phyloP scores from a whole-genome alignment of 768 basidiomycete species.

The Chiua virens region DNA sequence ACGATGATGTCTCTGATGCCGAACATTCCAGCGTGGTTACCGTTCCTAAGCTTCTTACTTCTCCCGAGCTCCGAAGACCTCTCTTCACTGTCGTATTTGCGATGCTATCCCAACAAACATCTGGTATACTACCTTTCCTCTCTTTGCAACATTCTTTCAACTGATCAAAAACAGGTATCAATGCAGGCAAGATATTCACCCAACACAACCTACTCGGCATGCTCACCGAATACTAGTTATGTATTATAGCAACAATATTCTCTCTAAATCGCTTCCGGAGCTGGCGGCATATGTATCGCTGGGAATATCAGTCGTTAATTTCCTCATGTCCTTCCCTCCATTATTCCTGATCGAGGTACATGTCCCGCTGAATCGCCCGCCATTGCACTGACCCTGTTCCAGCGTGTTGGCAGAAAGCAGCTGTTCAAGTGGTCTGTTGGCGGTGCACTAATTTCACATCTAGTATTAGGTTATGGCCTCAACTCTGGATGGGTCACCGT shows the following conservation, averaged over 20 bases:
- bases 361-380: conserved; percentile 2
- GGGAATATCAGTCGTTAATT: conserved; percentile 83
- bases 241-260: conserved; percentile 89
- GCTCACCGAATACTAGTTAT: conserved; percentile 51
- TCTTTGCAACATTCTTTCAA: conserved; percentile 2
- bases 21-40: conserved; percentile 40
- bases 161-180: conserved; percentile 54
- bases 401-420: conserved; percentile 74
- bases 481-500: conserved; percentile 57
- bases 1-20: conserved; percentile 12
- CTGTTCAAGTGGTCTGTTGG: conserved; percentile 66
- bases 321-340: conserved; percentile 72
- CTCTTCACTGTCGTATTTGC: conserved; percentile 65
- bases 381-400: conserved; percentile 2
- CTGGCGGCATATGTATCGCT: conserved; percentile 81
- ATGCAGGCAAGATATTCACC: conserved; percentile 51
- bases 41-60: conserved; percentile 50
- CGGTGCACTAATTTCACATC: conserved; percentile 65
- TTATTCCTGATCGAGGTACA: conserved; percentile 82
- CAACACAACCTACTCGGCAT: neutral
- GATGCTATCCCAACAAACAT: conserved; percentile 79
- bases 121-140: conserved; percentile 44
- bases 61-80: conserved; percentile 58
- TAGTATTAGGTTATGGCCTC: conserved; percentile 69
- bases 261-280: conserved; percentile 76